Evolutionary conservation across 495 filamentous ascomycete species (phyloP).

Genomic region (Xylaria sp.): DNA sequence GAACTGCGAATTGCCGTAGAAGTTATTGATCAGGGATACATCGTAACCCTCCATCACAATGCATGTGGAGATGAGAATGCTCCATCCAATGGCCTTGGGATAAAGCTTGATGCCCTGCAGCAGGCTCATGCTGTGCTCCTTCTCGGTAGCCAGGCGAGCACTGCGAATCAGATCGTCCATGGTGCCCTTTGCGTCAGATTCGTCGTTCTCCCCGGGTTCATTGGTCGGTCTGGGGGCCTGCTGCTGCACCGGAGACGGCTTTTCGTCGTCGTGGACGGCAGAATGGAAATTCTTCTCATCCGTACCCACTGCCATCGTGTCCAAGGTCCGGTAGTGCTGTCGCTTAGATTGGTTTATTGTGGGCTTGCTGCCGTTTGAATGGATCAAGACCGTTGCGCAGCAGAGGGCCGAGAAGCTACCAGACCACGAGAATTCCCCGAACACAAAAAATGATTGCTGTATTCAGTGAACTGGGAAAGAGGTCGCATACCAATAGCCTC

Average conservation of each 20-base stretch:
- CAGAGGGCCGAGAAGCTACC: background rate
- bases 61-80: conserved; percentile 65
- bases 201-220: conserved; percentile 27
- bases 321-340: background rate
- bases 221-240: conserved; percentile 26
- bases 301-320: conserved; percentile 21
- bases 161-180: conserved; percentile 52
- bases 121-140: conserved; percentile 63
- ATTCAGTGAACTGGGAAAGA: background rate
- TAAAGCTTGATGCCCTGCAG: conserved; percentile 60
- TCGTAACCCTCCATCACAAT: conserved; percentile 74
- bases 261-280: conserved; percentile 28
- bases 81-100: conserved; percentile 66
- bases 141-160: conserved; percentile 56
- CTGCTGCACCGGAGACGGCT: conserved; percentile 23
- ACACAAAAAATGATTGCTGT: background rate
- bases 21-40: conserved; percentile 64
- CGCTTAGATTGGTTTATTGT: conserved; percentile 13
- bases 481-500: background rate
- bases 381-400: background rate
- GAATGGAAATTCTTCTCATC: conserved; percentile 22
- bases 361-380: conserved; percentile 9
- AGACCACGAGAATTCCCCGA: conserved; percentile 18
- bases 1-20: conserved; percentile 67
- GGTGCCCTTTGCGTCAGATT: conserved; percentile 34